Evolutionary conservation across 169 alveolate species (phyloP).

Genomic region (Perkinsus chesapeaki): DNA sequence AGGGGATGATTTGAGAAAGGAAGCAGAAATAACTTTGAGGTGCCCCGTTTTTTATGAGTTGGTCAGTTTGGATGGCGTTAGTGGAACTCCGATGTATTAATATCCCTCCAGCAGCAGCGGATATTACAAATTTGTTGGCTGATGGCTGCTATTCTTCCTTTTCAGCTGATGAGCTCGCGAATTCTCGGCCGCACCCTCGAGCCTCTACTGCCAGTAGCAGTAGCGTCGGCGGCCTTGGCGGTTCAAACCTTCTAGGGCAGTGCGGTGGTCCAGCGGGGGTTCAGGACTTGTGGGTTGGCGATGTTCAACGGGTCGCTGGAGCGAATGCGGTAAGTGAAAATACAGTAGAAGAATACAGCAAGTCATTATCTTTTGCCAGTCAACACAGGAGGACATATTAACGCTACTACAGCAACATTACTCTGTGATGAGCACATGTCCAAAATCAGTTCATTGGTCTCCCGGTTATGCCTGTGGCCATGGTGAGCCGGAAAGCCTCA

Average conservation of each 20-base stretch:
- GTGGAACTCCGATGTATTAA: no score
- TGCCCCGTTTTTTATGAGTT: no score
- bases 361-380: not conserved
- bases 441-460: not conserved
- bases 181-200: not conserved
- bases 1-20: no score
- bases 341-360: not conserved
- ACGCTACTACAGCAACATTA: not conserved
- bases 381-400: not conserved
- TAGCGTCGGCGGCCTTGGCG: not conserved
- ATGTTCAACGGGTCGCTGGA: not conserved
- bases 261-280: not conserved
- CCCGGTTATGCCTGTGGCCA: not conserved
- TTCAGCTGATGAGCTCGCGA: not conserved
- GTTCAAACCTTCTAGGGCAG: not conserved
- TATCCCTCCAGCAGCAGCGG: no score
- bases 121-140: no score
- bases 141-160: not conserved
- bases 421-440: not conserved
- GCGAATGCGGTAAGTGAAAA: not conserved
- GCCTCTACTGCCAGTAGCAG: not conserved
- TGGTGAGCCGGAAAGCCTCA: not conserved
- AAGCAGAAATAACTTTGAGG: no score
- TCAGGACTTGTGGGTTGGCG: not conserved
- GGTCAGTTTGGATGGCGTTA: no score